Evolutionary conservation across 2,329 filamentous ascomycete species (phyloP).

Genomic region (Paraphaeosphaeria minitans): DNA sequence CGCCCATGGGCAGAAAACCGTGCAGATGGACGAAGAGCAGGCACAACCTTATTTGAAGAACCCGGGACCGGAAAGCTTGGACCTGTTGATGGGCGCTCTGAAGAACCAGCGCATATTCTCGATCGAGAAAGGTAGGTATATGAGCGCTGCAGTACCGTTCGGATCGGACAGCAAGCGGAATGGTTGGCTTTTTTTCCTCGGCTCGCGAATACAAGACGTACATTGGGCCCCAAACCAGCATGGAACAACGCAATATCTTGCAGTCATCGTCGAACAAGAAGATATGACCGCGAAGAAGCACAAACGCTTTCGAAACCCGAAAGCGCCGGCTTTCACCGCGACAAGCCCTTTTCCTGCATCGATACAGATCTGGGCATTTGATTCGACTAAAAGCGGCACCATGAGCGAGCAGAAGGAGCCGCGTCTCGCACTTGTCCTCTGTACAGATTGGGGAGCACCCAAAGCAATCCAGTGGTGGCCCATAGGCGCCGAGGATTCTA

Average conservation of each 20-base stretch:
- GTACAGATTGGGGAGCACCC: constrained; percentile 62
- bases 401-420: constrained; percentile 54
- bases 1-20: constrained; percentile 47
- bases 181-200: constrained; percentile 63
- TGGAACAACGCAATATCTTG: constrained; percentile 61
- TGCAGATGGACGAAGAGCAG: constrained; percentile 43
- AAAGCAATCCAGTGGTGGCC: constrained; percentile 64
- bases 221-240: constrained; percentile 52
- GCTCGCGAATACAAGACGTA: constrained; percentile 57
- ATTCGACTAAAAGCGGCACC: constrained; percentile 43
- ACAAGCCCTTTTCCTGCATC: constrained; percentile 55
- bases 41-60: constrained; percentile 52
- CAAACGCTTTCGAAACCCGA: constrained; percentile 37
- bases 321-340: constrained; percentile 57
- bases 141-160: constrained; percentile 53
- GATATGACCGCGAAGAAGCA: constrained; percentile 20
- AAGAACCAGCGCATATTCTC: constrained; percentile 51
- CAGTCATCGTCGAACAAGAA: constrained; percentile 50
- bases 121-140: constrained; percentile 48
- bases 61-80: constrained; percentile 36
- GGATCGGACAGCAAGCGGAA: constrained; percentile 34
- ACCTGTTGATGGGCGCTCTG: constrained; percentile 58
- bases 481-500: constrained; percentile 37
- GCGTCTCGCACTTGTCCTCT: constrained; percentile 57
- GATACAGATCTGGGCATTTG: constrained; percentile 65